Evolutionary conservation across 768 basidiomycete genomes (phyloP).

Genomic region (Naganishia vishniacii): DNA sequence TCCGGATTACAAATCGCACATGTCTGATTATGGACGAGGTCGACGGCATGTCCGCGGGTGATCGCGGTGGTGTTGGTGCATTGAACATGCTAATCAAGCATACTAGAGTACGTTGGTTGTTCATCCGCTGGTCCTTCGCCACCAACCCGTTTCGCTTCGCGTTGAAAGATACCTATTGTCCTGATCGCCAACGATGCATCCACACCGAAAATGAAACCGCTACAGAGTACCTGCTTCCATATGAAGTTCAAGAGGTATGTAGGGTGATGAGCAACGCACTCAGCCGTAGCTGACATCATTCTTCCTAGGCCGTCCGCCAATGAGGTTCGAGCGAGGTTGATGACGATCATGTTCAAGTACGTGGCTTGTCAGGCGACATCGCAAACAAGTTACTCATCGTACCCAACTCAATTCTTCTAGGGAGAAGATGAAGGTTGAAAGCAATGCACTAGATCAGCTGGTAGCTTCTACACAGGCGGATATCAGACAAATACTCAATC

Average conservation of each 20-base stretch:
- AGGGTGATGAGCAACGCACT: background rate
- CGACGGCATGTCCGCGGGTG: slow-evolving; percentile 97
- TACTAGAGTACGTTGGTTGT: slow-evolving; percentile 60
- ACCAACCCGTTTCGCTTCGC: background rate
- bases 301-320: slow-evolving; percentile 64
- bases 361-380: slow-evolving; percentile 30
- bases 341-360: slow-evolving; percentile 86
- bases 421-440: slow-evolving; percentile 87
- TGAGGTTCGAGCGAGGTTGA: slow-evolving; percentile 74
- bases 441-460: slow-evolving; percentile 86
- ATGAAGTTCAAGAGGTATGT: slow-evolving; percentile 72
- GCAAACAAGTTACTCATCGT: background rate
- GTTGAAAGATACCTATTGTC: slow-evolving; percentile 78
- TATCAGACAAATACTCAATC: slow-evolving; percentile 93
- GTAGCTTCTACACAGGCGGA: slow-evolving; percentile 84
- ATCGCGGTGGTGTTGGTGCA: slow-evolving; percentile 92
- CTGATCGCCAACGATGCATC: slow-evolving; percentile 90
- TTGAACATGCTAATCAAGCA: slow-evolving; percentile 87
- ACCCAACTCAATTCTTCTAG: slow-evolving; percentile 54
- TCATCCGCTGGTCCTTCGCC: background rate
- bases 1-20: slow-evolving; percentile 68
- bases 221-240: slow-evolving; percentile 64
- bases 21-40: slow-evolving; percentile 99
- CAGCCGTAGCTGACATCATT: slow-evolving; percentile 29
- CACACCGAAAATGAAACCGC: slow-evolving; percentile 85